phyloP scores from a whole-genome alignment of 2,329 filamentous ascomycete genomes.

The Talaromyces sp. region DNA sequence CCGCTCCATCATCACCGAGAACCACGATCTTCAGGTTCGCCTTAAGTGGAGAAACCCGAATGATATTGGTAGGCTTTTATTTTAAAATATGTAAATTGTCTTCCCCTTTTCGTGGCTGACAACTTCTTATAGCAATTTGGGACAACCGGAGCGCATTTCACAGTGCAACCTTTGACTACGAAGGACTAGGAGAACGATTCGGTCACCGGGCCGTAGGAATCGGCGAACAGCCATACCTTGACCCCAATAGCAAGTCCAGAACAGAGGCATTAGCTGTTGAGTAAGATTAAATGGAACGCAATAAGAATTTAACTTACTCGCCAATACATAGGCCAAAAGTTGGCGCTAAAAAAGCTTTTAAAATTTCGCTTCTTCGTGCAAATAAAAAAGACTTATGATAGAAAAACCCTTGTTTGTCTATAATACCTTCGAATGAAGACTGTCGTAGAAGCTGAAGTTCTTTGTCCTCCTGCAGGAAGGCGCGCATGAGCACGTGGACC shows the following conservation, averaged over 20 bases:
- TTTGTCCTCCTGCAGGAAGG: too few species aligned
- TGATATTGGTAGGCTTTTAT: constrained; percentile 1
- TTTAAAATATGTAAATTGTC: background rate
- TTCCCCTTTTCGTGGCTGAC: background rate
- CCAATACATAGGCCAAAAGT: too few species aligned
- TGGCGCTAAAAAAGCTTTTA: too few species aligned
- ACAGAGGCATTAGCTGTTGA: background rate
- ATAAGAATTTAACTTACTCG: background rate
- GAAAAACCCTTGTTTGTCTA: too few species aligned
- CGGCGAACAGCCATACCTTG: constrained; percentile 30
- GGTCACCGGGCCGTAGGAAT: constrained; percentile 17
- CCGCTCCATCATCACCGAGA: background rate
- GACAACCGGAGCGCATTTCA: constrained; percentile 28
- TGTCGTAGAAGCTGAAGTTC: too few species aligned
- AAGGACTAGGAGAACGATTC: constrained; percentile 1
- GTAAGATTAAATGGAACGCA: background rate
- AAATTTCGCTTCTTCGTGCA: too few species aligned
- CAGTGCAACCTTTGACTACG: constrained; percentile 1
- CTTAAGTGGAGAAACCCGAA: constrained; percentile 7
- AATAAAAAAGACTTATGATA: too few species aligned
- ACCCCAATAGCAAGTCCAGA: constrained; percentile 22
- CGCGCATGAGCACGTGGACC: too few species aligned
- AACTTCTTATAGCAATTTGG: constrained; percentile 23
- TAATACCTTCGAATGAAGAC: too few species aligned
- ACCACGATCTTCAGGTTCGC: constrained; percentile 8